Percentiles rank a stretch among this genome's conserved stretches.
These are phyloP conservation scores for Fusarium praegraminearum DNA, from an alignment of 2,329 filamentous ascomycete genomes.

Conservation along the genomic window DNA sequence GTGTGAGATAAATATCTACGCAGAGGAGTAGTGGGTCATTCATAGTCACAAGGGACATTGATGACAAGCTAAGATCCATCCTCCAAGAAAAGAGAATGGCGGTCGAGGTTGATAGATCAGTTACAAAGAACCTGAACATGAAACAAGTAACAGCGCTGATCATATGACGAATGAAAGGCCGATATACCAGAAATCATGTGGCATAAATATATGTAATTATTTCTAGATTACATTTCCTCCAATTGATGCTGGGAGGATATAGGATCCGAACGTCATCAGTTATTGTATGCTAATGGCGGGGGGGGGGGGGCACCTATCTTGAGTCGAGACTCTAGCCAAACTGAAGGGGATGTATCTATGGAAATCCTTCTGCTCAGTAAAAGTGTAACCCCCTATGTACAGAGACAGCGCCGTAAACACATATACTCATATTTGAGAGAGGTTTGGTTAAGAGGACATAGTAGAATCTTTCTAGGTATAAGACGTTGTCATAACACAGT, in stretches of 20 bases:
- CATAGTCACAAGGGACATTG: conserved; percentile 22
- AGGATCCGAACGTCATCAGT: conserved; percentile 24
- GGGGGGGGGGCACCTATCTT: conserved; percentile 20
- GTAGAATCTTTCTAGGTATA: neutral
- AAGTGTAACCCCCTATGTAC: neutral
- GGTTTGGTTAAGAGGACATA: neutral
- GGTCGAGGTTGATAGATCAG: neutral
- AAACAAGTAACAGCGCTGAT: neutral
- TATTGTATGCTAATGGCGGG: conserved; percentile 10
- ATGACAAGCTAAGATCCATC: conserved; percentile 10
- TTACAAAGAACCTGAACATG: neutral
- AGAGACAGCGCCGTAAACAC: neutral
- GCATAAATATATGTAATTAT: neutral
- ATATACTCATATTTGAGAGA: neutral
- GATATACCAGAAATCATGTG: neutral
- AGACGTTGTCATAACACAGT: neutral
- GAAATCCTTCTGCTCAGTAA: neutral
- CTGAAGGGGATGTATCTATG: neutral
- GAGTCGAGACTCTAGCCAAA: conserved; percentile 11
- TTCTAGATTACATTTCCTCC: neutral
- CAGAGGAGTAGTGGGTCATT: conserved; percentile 18
- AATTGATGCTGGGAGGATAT: conserved; percentile 3
- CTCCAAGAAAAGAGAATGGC: conserved; percentile 1
- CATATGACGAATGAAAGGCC: neutral
- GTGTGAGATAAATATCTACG: conserved; percentile 6